phyloP scores from a whole-genome alignment of 2,329 filamentous ascomycete species.

The Cladobotryum protrusum region DNA sequence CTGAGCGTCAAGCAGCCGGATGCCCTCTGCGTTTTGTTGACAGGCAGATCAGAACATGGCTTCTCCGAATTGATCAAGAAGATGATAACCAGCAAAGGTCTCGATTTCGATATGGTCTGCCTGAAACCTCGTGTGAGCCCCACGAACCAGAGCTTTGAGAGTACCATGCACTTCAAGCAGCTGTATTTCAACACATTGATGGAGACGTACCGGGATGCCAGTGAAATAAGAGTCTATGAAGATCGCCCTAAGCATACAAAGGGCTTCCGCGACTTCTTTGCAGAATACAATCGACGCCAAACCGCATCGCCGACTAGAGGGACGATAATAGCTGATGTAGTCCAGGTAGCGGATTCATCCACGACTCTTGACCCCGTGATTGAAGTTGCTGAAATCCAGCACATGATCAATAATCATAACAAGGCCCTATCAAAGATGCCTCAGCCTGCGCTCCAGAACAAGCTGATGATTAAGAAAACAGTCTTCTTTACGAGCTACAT shows the following conservation, averaged over 20 bases:
- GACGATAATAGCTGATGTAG: slow-evolving; percentile 69
- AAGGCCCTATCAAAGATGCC: slow-evolving; percentile 32
- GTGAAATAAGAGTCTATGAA: slow-evolving; percentile 75
- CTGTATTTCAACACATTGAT: slow-evolving; percentile 72
- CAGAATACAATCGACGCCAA: slow-evolving; percentile 61
- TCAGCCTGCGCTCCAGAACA: slow-evolving; percentile 31
- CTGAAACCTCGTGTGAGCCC: slow-evolving; percentile 83
- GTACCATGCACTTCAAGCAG: slow-evolving; percentile 91
- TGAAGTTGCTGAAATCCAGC: slow-evolving; percentile 79
- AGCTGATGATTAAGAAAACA: slow-evolving; percentile 72
- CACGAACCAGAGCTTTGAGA: slow-evolving; percentile 67
- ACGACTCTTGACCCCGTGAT: slow-evolving; percentile 68
- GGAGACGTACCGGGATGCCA: slow-evolving; percentile 75
- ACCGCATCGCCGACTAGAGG: slow-evolving; percentile 48
- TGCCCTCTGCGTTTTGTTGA: slow-evolving; percentile 78
- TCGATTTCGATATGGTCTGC: slow-evolving; percentile 83
- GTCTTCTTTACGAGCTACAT: slow-evolving; percentile 93
- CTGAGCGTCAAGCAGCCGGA: slow-evolving; percentile 80
- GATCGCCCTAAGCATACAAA: slow-evolving; percentile 64
- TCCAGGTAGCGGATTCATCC: slow-evolving; percentile 75
- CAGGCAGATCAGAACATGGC: slow-evolving; percentile 70
- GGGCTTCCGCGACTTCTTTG: slow-evolving; percentile 79
- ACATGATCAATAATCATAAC: slow-evolving; percentile 87
- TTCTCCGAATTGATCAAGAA: slow-evolving; percentile 76
- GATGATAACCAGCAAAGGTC: slow-evolving; percentile 68